phyloP scores from a whole-genome alignment of 108 stramenopile genomes.

The Cyclostephanos tholiformis region DNA sequence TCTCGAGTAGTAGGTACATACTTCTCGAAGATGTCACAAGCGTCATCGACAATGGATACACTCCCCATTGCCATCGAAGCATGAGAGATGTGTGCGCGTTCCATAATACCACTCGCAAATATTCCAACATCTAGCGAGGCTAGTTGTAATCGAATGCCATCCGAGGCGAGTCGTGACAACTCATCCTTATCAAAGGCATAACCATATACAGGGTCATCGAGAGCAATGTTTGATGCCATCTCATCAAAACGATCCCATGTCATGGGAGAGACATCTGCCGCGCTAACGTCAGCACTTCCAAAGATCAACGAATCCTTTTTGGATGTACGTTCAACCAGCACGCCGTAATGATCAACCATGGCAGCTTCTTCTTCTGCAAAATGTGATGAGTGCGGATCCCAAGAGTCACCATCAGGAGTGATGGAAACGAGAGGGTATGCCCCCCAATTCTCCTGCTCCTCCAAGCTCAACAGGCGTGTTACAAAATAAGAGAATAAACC shows the following conservation, averaged over 20 bases:
- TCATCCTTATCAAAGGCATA: too few species aligned
- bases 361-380: slow-evolving; percentile 32
- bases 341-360: slow-evolving; percentile 9
- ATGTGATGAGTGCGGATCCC: slow-evolving; percentile 21
- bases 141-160: neutral
- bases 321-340: neutral
- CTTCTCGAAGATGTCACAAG: neutral
- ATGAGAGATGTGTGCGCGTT: neutral
- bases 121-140: neutral
- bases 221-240: too few species aligned
- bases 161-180: neutral
- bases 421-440: slow-evolving; percentile 2
- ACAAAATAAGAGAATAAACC: slow-evolving; percentile 3
- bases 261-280: too few species aligned
- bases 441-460: slow-evolving; percentile 7
- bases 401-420: slow-evolving; percentile 19
- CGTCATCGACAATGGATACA: neutral
- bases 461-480: neutral
- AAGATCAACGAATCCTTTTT: neutral
- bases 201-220: too few species aligned
- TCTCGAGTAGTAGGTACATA: neutral
- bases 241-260: too few species aligned
- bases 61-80: slow-evolving; percentile 10
- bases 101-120: neutral
- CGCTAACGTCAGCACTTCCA: too few species aligned